Conservation (phyloP, 768 basidiomycete species). For the Cantharellus cinnabarinus region DNA sequence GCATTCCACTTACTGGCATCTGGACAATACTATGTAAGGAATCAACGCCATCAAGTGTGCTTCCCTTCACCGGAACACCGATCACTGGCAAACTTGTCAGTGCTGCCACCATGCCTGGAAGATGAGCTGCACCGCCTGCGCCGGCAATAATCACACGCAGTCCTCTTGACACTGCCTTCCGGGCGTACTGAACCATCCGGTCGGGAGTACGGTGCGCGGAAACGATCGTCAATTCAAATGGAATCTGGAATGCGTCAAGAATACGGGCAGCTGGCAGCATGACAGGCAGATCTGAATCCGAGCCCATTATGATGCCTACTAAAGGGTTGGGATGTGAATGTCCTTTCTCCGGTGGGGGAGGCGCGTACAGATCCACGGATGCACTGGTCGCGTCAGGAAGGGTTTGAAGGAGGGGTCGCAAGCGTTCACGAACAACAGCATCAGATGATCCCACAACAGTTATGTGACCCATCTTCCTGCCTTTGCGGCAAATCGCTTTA, state of each 20-base stretch:
- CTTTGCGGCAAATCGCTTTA: slow-evolving; percentile 74
- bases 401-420: slow-evolving; percentile 53
- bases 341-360: slow-evolving; percentile 19
- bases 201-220: slow-evolving; percentile 92
- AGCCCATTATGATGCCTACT: slow-evolving; percentile 94
- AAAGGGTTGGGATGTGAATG: slow-evolving; percentile 51
- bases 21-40: slow-evolving; percentile 96
- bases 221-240: slow-evolving; percentile 88
- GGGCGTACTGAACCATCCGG: slow-evolving; percentile 63
- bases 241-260: slow-evolving; percentile 60
- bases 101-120: slow-evolving; percentile 96
- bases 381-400: slow-evolving; percentile 26
- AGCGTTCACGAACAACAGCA: slow-evolving; percentile 41
- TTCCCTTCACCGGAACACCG: slow-evolving; percentile 93
- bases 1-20: slow-evolving; percentile 70
- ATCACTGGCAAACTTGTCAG: slow-evolving; percentile 85
- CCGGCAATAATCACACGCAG: slow-evolving; percentile 69
- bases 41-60: slow-evolving; percentile 84
- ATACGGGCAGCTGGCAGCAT: slow-evolving; percentile 80
- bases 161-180: slow-evolving; percentile 33
- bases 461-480: slow-evolving; percentile 95
- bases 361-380: slow-evolving; percentile 24
- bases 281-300: slow-evolving; percentile 88
- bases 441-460: slow-evolving; percentile 74
- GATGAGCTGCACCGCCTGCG: slow-evolving; percentile 94